Conservation (phyloP, 345 rosid genomes). For the Melaleuca quinquenervia region DNA sequence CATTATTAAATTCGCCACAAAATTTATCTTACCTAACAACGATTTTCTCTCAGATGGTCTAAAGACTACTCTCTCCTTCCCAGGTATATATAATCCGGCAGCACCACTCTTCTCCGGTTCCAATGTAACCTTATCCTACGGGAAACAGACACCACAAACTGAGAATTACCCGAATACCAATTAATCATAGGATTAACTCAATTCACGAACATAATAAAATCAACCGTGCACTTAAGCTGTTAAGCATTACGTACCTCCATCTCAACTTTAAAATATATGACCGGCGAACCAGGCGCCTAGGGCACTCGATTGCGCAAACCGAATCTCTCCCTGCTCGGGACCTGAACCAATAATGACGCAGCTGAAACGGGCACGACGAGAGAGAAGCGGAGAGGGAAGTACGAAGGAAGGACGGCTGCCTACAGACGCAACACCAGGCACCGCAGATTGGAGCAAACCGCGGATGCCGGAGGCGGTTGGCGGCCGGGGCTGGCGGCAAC, state of each 20-base stretch:
- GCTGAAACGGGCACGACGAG: neutral
- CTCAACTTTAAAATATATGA: neutral
- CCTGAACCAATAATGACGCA: neutral
- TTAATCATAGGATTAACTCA: neutral
- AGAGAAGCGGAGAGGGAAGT: neutral
- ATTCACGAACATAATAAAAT: neutral
- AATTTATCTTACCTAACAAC: conserved; percentile 22
- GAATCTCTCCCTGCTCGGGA: neutral
- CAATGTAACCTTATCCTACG: conserved; percentile 6
- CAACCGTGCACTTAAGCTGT: neutral
- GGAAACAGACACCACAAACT: neutral
- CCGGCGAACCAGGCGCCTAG: neutral
- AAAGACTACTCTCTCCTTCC: conserved; percentile 33
- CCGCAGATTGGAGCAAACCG: neutral
- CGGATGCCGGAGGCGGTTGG: neutral
- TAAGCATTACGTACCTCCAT: neutral
- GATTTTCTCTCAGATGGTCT: conserved; percentile 48
- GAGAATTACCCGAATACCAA: neutral
- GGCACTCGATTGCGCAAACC: neutral
- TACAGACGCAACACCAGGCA: neutral
- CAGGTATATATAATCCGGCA: conserved; percentile 24
- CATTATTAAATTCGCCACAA: neutral
- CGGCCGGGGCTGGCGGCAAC: neutral
- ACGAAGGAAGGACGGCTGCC: neutral
- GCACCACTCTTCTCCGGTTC: conserved; percentile 23